Conservation (phyloP, 2,329 filamentous ascomycete genomes). For the Colletotrichum lindemuthianum region DNA sequence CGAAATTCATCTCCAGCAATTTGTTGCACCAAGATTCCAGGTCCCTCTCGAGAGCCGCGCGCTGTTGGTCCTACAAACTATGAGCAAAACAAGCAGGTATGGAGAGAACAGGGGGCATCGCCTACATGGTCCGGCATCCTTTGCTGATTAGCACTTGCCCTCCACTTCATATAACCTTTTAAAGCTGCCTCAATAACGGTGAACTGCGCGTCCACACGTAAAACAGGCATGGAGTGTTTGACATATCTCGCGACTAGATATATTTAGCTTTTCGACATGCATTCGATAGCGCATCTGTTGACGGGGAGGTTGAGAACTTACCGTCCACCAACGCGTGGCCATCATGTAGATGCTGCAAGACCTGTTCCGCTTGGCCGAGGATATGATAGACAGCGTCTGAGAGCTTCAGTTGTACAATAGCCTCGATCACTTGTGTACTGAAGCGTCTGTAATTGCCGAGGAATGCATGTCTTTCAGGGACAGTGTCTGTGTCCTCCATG, state of each 20-base stretch:
- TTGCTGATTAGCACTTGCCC: conserved; percentile 41
- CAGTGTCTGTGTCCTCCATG: conserved; percentile 92
- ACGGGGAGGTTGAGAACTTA: conserved; percentile 46
- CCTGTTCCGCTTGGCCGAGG: conserved; percentile 78
- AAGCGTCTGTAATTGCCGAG: conserved; percentile 95
- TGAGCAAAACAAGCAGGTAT: conserved; percentile 7
- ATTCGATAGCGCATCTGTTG: too few relatives aligned
- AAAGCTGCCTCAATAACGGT: conserved; percentile 88
- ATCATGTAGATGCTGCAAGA: conserved; percentile 80
- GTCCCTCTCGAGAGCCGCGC: conserved; percentile 67
- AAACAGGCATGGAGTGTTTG: conserved; percentile 76
- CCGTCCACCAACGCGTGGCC: conserved; percentile 74
- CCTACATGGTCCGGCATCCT: conserved; percentile 35
- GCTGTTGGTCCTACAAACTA: conserved; percentile 56
- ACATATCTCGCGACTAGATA: conserved; percentile 65
- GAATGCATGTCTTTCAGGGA: conserved; percentile 94
- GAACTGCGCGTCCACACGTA: conserved; percentile 88
- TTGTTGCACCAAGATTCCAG: conserved; percentile 79
- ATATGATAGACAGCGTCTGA: conserved; percentile 90
- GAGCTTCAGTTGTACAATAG: conserved; percentile 82
- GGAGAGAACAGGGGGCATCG: background rate
- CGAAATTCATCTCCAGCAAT: conserved; percentile 76
- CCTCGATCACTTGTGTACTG: conserved; percentile 86
- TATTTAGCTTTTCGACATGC: conserved; percentile 2
- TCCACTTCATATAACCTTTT: conserved; percentile 90